Evolutionary conservation across 176 grass and related monocot genomes (phyloP).

Genomic region (Aechmea fasciata): DNA sequence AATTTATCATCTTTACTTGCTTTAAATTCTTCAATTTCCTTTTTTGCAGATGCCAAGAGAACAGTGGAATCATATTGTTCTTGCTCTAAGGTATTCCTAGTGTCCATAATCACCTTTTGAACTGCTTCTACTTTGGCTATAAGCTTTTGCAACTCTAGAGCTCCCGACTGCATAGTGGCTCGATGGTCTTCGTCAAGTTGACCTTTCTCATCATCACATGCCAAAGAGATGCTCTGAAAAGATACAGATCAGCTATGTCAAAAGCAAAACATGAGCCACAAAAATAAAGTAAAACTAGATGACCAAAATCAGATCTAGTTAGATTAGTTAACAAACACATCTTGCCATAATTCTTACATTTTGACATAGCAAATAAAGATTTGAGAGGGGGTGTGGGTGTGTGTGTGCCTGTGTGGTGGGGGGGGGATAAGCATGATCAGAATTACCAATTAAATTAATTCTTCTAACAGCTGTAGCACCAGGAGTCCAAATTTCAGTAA

Average conservation of each 20-base stretch:
- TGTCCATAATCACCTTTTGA: constrained; percentile 26
- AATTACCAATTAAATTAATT: background rate
- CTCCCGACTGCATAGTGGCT: constrained; percentile 7
- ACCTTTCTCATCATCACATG: constrained; percentile 8
- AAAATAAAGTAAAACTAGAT: background rate
- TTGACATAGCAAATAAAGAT: background rate
- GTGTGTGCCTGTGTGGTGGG: too few species aligned
- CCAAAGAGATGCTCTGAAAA: constrained; percentile 26
- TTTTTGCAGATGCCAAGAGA: constrained; percentile 26
- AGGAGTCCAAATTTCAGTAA: background rate
- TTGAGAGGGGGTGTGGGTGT: too few species aligned
- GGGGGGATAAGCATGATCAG: background rate
- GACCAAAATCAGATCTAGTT: background rate
- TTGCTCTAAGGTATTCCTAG: constrained; percentile 32
- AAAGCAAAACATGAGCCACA: background rate
- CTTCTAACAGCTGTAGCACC: background rate
- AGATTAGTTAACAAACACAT: constrained; percentile 9
- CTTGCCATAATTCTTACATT: background rate
- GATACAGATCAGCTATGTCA: background rate
- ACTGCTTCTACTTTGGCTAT: constrained; percentile 65
- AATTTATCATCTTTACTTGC: constrained; percentile 26
- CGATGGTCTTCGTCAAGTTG: constrained; percentile 1
- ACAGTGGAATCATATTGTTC: constrained; percentile 28
- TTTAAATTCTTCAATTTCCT: constrained; percentile 25
- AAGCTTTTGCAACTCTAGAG: constrained; percentile 37